Conservation (phyloP, 495 filamentous ascomycete species). For the Parathielavia hyrcaniae region DNA sequence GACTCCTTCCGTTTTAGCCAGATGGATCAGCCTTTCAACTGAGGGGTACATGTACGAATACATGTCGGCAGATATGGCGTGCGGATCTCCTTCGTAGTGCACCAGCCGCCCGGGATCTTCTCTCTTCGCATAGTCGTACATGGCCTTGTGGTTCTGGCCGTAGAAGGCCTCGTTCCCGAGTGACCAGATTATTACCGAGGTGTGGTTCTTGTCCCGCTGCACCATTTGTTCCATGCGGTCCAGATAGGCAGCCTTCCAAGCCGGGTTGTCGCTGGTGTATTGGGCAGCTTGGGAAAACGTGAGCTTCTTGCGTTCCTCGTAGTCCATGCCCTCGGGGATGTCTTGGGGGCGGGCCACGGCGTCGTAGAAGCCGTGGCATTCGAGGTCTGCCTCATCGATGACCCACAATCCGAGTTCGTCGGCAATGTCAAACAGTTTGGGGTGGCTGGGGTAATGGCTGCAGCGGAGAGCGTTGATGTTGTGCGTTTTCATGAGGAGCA, state of each 20-base stretch:
- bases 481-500: constrained; percentile 60
- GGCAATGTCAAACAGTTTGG: constrained; percentile 52
- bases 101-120: constrained; percentile 53
- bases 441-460: constrained; percentile 57
- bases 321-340: constrained; percentile 43
- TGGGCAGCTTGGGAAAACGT: constrained; percentile 47
- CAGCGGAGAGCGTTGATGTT: constrained; percentile 61
- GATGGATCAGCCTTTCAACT: constrained; percentile 44
- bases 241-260: constrained; percentile 58
- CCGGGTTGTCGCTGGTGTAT: constrained; percentile 56
- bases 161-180: constrained; percentile 66
- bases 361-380: constrained; percentile 61
- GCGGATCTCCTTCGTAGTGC: constrained; percentile 60
- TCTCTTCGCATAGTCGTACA: constrained; percentile 55
- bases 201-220: constrained; percentile 58
- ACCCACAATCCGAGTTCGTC: constrained; percentile 65
- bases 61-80: constrained; percentile 57
- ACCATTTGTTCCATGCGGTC: constrained; percentile 60
- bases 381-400: constrained; percentile 66
- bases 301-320: constrained; percentile 49
- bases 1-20: constrained; percentile 36
- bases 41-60: constrained; percentile 61
- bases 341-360: constrained; percentile 43
- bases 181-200: constrained; percentile 63
- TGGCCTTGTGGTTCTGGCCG: constrained; percentile 56